A percentile compares a stretch with the other conserved stretches of the same genome.
These are phyloP conservation scores for Globisporangium lucens DNA, from an alignment of 352 stramenopile genomes.

Conservation along the genomic window DNA sequence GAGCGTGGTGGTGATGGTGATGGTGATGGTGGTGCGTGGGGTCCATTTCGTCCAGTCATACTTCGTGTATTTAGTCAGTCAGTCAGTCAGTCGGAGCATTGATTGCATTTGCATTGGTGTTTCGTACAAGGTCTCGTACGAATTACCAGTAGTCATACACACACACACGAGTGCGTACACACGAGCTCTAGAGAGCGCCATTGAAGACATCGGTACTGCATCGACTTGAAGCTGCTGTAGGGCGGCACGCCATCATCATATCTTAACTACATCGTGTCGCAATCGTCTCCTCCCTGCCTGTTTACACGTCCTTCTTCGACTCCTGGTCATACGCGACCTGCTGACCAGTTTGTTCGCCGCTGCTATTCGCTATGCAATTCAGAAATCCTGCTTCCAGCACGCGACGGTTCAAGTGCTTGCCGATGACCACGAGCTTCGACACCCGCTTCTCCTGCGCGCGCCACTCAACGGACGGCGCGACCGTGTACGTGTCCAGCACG, in stretches of 20 bases:
- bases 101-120: too few relatives aligned
- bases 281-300: background rate
- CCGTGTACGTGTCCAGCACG: conserved; percentile 75
- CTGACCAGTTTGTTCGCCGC: background rate
- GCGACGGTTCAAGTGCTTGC: conserved; percentile 41
- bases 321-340: conserved; percentile 3
- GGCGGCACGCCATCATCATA: too few relatives aligned
- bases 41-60: background rate
- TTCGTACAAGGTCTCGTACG: too few relatives aligned
- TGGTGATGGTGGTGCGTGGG: background rate
- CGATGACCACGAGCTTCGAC: conserved; percentile 67
- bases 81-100: too few relatives aligned
- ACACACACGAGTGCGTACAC: too few relatives aligned
- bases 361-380: conserved; percentile 28
- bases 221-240: too few relatives aligned
- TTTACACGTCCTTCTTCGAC: conserved; percentile 28
- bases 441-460: conserved; percentile 27
- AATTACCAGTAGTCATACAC: too few relatives aligned
- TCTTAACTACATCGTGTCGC: too few relatives aligned
- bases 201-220: too few relatives aligned
- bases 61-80: background rate
- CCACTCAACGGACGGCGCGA: conserved; percentile 47
- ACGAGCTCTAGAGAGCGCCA: too few relatives aligned
- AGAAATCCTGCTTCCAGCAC: conserved; percentile 48
- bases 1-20: too few relatives aligned